Evolutionary conservation across 352 stramenopile genomes (phyloP).

Genomic region (Phytopythium oedochilum): DNA sequence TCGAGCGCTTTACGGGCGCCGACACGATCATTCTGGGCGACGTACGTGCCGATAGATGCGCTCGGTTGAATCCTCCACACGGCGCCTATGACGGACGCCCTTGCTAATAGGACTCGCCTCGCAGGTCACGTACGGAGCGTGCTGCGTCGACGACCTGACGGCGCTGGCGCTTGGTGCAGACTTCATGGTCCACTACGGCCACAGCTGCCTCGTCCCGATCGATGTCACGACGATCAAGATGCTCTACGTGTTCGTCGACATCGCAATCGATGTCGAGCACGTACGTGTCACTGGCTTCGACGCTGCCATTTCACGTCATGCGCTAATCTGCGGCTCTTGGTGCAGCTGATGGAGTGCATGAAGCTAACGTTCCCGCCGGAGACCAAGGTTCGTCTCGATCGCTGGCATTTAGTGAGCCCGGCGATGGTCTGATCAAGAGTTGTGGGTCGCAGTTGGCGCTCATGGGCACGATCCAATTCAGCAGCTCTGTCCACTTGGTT

Average conservation of each 20-base stretch:
- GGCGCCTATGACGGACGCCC: background rate
- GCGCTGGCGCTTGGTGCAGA: conserved; percentile 93
- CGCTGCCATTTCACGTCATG: too few relatives aligned
- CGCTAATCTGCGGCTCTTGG: too few relatives aligned
- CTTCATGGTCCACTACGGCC: conserved; percentile 99
- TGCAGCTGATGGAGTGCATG: conserved; percentile 94
- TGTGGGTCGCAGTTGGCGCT: conserved; percentile 67
- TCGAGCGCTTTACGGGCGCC: conserved; percentile 92
- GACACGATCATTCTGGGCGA: conserved; percentile 96
- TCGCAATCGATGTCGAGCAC: conserved; percentile 97
- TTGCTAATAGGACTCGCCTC: background rate
- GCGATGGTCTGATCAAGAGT: background rate
- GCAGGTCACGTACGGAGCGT: conserved; percentile 97
- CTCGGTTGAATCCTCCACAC: too few relatives aligned
- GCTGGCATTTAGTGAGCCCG: too few relatives aligned
- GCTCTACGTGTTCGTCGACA: conserved; percentile 99
- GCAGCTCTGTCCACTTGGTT: conserved; percentile 86
- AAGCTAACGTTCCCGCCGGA: conserved; percentile 84
- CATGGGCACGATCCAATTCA: conserved; percentile 97
- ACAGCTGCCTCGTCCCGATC: conserved; percentile 98
- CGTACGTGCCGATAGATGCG: conserved; percentile 66
- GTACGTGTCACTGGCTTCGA: conserved; percentile 21
- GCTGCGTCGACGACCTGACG: conserved; percentile 98
- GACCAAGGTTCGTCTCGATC: conserved; percentile 41
- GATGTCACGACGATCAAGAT: conserved; percentile 94